Base-by-base conservation (phyloP, 345 rosid genomes). In the Eucalyptus sp. region DNA sequence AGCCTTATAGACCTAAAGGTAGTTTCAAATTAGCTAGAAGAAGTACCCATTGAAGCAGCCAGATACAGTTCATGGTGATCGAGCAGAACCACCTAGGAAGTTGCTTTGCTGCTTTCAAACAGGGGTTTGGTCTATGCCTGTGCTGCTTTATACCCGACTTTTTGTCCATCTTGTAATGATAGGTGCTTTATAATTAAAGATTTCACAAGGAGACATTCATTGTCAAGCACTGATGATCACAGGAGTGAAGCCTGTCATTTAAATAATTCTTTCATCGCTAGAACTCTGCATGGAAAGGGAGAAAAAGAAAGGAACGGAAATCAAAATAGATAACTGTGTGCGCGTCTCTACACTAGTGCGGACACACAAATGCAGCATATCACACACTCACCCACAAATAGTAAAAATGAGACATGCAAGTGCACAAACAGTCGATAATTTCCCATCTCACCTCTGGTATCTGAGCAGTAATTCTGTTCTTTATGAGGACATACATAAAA, bases 251-350 rank as follows among this genome's bases (percentile, higher is more conserved):
- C 80, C 22, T 50, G 41, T 90, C 90, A 91, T 79, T 89, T 44
- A 46, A 94, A 91, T 80, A 89, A 83, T 90, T 92, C 91, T 90
- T 90, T 91, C 86, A 94, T 90, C 13, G 92, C 92, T 10, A 93
- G 88, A 68, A 93, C 94, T 87, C 96, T 94, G 92, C 88, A 84
- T 31, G 31, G 87, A 86, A 58, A 46, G 68, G 48, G n/a, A 18
- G 20, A 87, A 51, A 27, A 46, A 49, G 24, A 29, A 88, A 86
- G 46, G 10, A 48, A 41, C 33, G 52, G 83, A 76, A 76, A 37
- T 76, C 46, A 76, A 76, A 71, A 20, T 76, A 37, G 14, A 76
- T 76, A 76, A 44, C 48, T 37, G 20, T 20, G 83, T 3, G 48
- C 10, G 27, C 27, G 13, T 76, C 83, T 37, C 46, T 37, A 76